Conservation (phyloP, 345 rosid genomes). For the Xanthoceras sorbifolium region DNA sequence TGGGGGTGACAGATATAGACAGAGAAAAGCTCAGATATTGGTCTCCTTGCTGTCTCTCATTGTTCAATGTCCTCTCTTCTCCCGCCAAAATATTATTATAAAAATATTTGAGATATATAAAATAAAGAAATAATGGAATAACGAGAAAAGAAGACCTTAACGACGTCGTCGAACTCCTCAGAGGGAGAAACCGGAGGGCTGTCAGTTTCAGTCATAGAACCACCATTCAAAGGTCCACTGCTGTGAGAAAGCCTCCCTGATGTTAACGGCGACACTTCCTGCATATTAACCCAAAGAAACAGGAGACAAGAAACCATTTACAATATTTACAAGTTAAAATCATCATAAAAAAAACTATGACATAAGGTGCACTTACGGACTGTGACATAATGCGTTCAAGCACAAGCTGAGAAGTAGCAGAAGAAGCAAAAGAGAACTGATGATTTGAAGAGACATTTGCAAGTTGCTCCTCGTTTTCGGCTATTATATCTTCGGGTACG, state of each 20-base stretch:
- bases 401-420: conserved; percentile 85
- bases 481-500: conserved; percentile 57
- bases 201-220: conserved; percentile 61
- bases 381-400: conserved; percentile 98
- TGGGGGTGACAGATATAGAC: conserved; percentile 7
- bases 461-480: conserved; percentile 32
- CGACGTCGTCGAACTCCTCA: conserved; percentile 88
- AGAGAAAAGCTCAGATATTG: conserved; percentile 24
- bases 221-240: conserved; percentile 74
- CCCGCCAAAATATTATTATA: not conserved
- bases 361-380: conserved; percentile 47
- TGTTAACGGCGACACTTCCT: conserved; percentile 92
- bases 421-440: conserved; percentile 69
- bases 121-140: not conserved
- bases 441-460: not conserved
- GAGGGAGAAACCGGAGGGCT: conserved; percentile 88
- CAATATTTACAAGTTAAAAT: not conserved
- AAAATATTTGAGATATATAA: not conserved
- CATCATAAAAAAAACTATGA: not conserved
- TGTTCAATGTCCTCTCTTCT: conserved; percentile 12
- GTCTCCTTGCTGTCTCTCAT: conserved; percentile 24
- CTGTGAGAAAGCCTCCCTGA: conserved; percentile 97
- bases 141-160: conserved; percentile 51
- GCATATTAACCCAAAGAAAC: conserved; percentile 18
- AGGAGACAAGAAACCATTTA: not conserved